Evolutionary conservation across 768 basidiomycete species (phyloP), one percentile per base, ranked within the genome.

Genomic region (Rickenella mellea): DNA sequence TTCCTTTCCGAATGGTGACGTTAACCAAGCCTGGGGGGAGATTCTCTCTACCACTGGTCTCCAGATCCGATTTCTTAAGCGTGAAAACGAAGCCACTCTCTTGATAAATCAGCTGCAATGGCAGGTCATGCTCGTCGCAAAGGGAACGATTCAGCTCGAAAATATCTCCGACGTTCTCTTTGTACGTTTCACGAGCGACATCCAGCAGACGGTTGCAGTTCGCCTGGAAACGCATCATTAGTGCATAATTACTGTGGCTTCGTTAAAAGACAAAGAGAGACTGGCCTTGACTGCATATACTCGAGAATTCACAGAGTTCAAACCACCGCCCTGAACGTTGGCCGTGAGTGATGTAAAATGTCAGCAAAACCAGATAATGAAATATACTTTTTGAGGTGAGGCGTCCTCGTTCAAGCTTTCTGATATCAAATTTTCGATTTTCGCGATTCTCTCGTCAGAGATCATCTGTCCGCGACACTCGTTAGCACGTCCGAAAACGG

Each of bases 171-270:
- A 94, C 72, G 50, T 94, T 94, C 59, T 99, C 93, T 51, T 83
- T 88, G 66, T 83, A 97, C 0, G 93, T 93, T 58, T 90, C 90
- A 2, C 96, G 75, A 2, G 94, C 96, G 6, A 98, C 90, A 49
- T 98, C 94, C 24, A 99, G 79, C 8, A 94, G 68, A 22, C 77
- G 76, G 50, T 90, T 87, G 53, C 71, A 74, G 46, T 86, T 84
- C 2, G 88, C 84, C 74, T 83, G 35, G 6, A 39, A 32, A 27
- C 28, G 22, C 25, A 25, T 31, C 20, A 26, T 26, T 9, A 24
- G 14, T 2, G 25, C 29, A 47, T 37, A 26, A 15, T 38, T 21
- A 8, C 29, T 28, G 15, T 7, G 33, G 26, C 32, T 35, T 22
- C 35, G 27, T n/a, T 27, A 21, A 20, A 21, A 30, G 28, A 27